Conservation (phyloP, 805 yeast genomes). For the Wickerhamomyces hampshirensis region DNA sequence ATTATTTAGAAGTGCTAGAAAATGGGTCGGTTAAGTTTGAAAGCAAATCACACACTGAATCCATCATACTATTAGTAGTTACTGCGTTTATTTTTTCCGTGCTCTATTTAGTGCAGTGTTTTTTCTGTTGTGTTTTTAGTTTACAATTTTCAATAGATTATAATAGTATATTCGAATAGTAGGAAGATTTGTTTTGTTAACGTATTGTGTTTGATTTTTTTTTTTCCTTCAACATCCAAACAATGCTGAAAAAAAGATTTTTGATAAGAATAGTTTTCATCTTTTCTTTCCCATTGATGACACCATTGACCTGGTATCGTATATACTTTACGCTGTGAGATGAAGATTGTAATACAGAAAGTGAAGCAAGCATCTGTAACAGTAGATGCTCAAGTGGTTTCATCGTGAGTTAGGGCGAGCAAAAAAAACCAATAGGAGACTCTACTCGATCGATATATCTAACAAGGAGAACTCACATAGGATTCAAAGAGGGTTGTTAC, state of each 20-base stretch:
- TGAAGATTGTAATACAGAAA: constrained; percentile 89
- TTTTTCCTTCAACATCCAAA: too few species aligned
- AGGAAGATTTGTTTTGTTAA: background rate
- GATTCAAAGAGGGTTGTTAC: constrained; percentile 69
- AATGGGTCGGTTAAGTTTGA: constrained; percentile 65
- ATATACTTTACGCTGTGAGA: too few species aligned
- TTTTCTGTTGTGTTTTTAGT: background rate
- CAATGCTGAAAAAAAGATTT: too few species aligned
- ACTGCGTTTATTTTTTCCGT: too few species aligned
- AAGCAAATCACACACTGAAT: background rate
- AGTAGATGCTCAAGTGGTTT: constrained; percentile 65
- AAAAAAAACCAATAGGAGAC: background rate
- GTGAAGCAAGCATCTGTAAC: constrained; percentile 87
- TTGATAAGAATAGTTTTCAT: too few species aligned
- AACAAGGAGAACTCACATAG: too few species aligned
- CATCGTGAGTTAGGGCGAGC: constrained; percentile 40
- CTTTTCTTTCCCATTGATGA: too few species aligned
- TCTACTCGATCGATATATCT: too few species aligned
- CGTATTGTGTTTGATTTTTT: too few species aligned
- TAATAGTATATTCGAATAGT: background rate
- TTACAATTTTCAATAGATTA: background rate
- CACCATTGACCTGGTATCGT: too few species aligned
- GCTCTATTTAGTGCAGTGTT: too few species aligned
- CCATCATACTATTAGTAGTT: too few species aligned
- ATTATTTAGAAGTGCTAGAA: constrained; percentile 87